Conservation (phyloP, 2,329 filamentous ascomycete genomes). For the Claviceps sp. region DNA sequence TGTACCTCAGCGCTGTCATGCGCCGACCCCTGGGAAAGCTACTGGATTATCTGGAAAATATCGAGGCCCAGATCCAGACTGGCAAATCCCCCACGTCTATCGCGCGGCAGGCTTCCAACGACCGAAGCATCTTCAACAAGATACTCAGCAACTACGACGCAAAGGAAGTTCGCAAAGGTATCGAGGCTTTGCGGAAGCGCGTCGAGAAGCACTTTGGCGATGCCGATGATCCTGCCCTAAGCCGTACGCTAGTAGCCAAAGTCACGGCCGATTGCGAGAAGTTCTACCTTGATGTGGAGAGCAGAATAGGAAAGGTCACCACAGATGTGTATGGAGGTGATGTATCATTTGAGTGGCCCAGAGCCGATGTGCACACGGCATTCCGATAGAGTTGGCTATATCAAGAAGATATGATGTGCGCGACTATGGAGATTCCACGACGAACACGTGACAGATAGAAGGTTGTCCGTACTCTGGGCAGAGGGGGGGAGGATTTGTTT, state of each 20-base stretch:
- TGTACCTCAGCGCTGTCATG: constrained; percentile 82
- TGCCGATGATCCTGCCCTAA: constrained; percentile 59
- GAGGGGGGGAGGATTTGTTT: not conserved
- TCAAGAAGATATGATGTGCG: not conserved
- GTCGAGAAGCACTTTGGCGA: constrained; percentile 97
- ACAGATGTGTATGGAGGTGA: constrained; percentile 53
- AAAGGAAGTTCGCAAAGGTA: constrained; percentile 79
- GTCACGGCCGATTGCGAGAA: constrained; percentile 48
- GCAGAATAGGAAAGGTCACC: constrained; percentile 44
- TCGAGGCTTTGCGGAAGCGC: constrained; percentile 76
- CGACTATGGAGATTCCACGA: not conserved
- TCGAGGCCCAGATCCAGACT: constrained; percentile 56
- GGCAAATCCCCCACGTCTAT: constrained; percentile 51
- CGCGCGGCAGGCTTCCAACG: constrained; percentile 70
- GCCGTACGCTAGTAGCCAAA: constrained; percentile 41
- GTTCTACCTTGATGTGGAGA: constrained; percentile 49
- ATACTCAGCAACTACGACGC: constrained; percentile 66
- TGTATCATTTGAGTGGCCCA: constrained; percentile 53
- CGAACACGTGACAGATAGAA: not conserved
- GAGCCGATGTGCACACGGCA: constrained; percentile 46
- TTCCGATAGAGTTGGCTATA: constrained; percentile 25
- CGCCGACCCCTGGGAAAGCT: constrained; percentile 80
- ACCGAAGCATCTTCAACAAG: constrained; percentile 74
- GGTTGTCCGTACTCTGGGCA: not conserved
- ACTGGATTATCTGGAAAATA: constrained; percentile 81